These are phyloP conservation scores for Letharia columbiana DNA, from an alignment of 495 filamentous ascomycete genomes.

Conservation along the genomic window DNA sequence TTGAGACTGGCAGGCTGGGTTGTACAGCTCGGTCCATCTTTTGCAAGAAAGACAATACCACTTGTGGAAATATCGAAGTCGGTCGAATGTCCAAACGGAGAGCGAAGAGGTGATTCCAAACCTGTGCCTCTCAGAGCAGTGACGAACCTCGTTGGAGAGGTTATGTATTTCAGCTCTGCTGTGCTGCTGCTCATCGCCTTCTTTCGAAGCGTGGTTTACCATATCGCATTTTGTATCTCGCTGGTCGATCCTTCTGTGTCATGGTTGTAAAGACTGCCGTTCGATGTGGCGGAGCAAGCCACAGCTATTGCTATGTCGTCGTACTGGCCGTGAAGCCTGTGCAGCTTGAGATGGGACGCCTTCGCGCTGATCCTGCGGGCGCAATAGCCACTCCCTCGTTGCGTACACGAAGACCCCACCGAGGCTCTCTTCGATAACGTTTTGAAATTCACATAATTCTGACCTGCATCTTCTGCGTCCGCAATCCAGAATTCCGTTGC, in stretches of 20 bases:
- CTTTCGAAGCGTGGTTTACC: conserved; percentile 48
- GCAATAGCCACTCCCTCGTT: conserved; percentile 30
- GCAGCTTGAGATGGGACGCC: conserved; percentile 62
- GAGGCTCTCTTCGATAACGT: background rate
- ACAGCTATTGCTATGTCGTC: conserved; percentile 61
- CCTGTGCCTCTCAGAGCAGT: conserved; percentile 51
- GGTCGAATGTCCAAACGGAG: conserved; percentile 43
- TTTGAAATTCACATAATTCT: conserved; percentile 33
- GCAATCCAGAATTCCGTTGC: conserved; percentile 53
- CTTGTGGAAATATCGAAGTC: conserved; percentile 49
- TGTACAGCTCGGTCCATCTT: conserved; percentile 39
- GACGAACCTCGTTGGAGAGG: conserved; percentile 13
- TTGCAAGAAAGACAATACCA: conserved; percentile 70
- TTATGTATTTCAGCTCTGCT: background rate
- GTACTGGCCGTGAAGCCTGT: conserved; percentile 48
- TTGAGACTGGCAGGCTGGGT: conserved; percentile 61
- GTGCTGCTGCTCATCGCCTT: background rate
- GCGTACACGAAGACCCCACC: background rate
- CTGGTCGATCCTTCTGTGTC: conserved; percentile 40
- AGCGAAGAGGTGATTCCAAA: conserved; percentile 52
- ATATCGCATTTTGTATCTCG: conserved; percentile 53
- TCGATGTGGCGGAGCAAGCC: conserved; percentile 47
- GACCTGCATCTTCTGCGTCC: conserved; percentile 45
- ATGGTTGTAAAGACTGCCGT: conserved; percentile 49
- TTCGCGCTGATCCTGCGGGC: conserved; percentile 43